phyloP scores from a whole-genome alignment of 148 eudicot species.

The Rhododendron williamsianum region DNA sequence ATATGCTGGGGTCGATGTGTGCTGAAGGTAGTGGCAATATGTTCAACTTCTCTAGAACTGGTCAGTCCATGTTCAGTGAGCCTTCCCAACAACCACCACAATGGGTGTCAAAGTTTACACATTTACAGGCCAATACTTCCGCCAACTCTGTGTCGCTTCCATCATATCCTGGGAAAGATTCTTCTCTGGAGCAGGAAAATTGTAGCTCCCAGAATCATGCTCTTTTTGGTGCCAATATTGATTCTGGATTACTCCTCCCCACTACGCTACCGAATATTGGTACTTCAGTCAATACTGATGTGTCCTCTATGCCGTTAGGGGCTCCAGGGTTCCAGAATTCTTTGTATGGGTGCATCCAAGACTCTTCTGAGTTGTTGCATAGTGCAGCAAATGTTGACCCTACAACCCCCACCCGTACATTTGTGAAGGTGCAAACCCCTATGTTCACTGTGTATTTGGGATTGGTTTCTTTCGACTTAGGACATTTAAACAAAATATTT shows the following conservation, averaged over 20 bases:
- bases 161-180: slow-evolving; percentile 65
- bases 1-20: slow-evolving; percentile 52
- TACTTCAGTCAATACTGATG: slow-evolving; percentile 44
- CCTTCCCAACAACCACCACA: slow-evolving; percentile 44
- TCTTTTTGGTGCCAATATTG: slow-evolving; percentile 60
- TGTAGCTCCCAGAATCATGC: slow-evolving; percentile 63
- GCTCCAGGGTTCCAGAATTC: slow-evolving; percentile 66
- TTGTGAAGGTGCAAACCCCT: slow-evolving; percentile 61
- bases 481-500: background rate
- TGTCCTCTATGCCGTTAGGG: slow-evolving; percentile 62
- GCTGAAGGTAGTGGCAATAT: slow-evolving; percentile 60
- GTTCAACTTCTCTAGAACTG: slow-evolving; percentile 48
- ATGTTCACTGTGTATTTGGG: background rate
- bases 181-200: slow-evolving; percentile 53
- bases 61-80: slow-evolving; percentile 47
- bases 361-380: slow-evolving; percentile 74
- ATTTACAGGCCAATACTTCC: slow-evolving; percentile 42
- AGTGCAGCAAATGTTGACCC: slow-evolving; percentile 70
- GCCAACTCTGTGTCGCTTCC: slow-evolving; percentile 53
- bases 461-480: background rate
- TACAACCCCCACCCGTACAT: slow-evolving; percentile 44
- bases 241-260: slow-evolving; percentile 81
- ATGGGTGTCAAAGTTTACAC: slow-evolving; percentile 52
- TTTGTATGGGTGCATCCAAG: slow-evolving; percentile 57
- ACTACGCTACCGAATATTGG: slow-evolving; percentile 60